Evolutionary conservation across 169 alveolate genomes (phyloP).

Genomic region (Theileria luwenshuni): DNA sequence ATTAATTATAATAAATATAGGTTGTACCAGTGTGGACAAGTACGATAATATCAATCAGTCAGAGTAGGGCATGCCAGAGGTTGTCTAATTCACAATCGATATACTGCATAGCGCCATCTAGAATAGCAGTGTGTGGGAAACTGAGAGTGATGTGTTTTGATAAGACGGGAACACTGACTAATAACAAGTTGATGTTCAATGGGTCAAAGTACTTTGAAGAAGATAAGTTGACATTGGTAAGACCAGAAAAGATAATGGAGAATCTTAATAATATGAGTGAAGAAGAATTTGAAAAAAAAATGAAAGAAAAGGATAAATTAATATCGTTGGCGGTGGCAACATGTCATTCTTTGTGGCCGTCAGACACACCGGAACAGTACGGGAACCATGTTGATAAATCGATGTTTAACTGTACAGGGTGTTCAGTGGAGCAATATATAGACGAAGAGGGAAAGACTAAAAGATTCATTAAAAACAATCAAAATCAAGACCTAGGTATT

Average conservation of each 20-base stretch:
- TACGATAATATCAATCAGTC: constrained; percentile 91
- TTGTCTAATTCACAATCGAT: constrained; percentile 84
- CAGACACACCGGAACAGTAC: constrained; percentile 36
- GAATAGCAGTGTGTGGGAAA: constrained; percentile 95
- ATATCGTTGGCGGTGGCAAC: constrained; percentile 62
- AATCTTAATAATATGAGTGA: constrained; percentile 7
- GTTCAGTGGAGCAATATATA: constrained; percentile 56
- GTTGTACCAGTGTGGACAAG: constrained; percentile 95
- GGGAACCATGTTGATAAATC: constrained; percentile 72
- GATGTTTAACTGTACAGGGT: constrained; percentile 69
- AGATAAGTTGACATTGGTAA: constrained; percentile 1
- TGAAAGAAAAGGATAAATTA: constrained; percentile 29
- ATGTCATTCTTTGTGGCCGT: constrained; percentile 66
- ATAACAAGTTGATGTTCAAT: constrained; percentile 86
- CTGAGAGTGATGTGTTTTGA: constrained; percentile 93
- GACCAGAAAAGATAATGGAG: constrained; percentile 19
- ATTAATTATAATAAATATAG: constrained; percentile 40
- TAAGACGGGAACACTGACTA: constrained; percentile 97
- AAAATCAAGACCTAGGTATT: constrained; percentile 29
- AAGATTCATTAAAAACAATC: constrained; percentile 34
- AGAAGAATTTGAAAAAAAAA: constrained; percentile 2
- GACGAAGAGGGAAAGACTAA: constrained; percentile 59
- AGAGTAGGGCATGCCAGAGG: constrained; percentile 89
- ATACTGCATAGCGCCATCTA: constrained; percentile 92
- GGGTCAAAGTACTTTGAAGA: constrained; percentile 36